Conservation (phyloP, 192 early-diverging fungal genomes). For the Rhizophagus clarus region DNA sequence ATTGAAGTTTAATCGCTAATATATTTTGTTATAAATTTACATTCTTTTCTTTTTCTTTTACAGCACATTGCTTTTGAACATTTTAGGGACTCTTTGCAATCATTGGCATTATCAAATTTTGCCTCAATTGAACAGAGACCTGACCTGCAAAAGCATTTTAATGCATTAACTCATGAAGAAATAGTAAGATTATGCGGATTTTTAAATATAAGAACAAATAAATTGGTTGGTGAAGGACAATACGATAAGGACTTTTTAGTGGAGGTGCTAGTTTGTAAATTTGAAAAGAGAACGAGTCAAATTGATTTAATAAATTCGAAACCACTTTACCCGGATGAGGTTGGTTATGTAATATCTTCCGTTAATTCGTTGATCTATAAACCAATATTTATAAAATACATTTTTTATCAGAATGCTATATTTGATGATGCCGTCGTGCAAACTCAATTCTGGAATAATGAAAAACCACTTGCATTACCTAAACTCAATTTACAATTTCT, state of each 20-base stretch:
- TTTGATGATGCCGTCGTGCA: constrained; percentile 73
- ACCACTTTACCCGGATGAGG: constrained; percentile 82
- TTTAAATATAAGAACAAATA: constrained; percentile 64
- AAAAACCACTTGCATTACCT: constrained; percentile 70
- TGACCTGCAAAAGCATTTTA: constrained; percentile 58
- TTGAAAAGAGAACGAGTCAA: constrained; percentile 65
- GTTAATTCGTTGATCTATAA: constrained; percentile 17
- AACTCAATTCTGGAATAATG: constrained; percentile 62
- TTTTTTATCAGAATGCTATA: constrained; percentile 52
- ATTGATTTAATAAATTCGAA: constrained; percentile 68
- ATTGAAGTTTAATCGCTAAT: neutral
- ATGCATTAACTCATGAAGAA: constrained; percentile 43
- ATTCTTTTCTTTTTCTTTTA: neutral
- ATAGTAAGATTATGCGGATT: constrained; percentile 59
- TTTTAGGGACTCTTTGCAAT: constrained; percentile 67
- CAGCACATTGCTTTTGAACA: constrained; percentile 70
- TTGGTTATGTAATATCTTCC: constrained; percentile 10
- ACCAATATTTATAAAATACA: neutral
- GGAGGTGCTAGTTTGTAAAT: constrained; percentile 56
- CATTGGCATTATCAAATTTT: constrained; percentile 74
- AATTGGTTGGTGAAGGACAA: constrained; percentile 32
- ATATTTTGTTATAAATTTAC: neutral
- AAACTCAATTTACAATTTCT: constrained; percentile 95
- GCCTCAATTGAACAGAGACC: constrained; percentile 60
- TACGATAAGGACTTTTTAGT: constrained; percentile 56